Base-by-base conservation (phyloP, 208 protist genomes). In the Trypanosoma lewisi region DNA sequence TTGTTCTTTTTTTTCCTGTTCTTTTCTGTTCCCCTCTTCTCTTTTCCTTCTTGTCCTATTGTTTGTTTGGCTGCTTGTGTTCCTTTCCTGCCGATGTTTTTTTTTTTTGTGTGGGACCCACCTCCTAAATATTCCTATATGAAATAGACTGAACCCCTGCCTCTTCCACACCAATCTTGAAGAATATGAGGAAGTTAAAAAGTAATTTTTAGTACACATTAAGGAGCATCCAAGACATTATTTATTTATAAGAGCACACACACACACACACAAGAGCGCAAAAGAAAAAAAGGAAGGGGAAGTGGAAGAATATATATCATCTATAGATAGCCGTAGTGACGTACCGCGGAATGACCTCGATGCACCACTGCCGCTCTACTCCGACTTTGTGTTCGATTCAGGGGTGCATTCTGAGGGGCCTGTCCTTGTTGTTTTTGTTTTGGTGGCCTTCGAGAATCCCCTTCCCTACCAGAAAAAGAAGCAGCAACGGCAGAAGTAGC, bases 301-400 rank as follows among this genome's bases (percentile, higher is more conserved):
- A 44, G 52, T 63, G 36, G 52, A 31, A 53, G 53, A 55, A 42
- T 6, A 52, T 6, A 12, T 33, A 37, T 39, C n/a, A 23, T 23
- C 65, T 61, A 89, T 16, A 41, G 48, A 31, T 83, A 79, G 28
- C 86, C 86, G 61, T 93, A 89, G 47, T 93, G 86, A 21, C 86
- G 82, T 21, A 92, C 85, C 25, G 76, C 77, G 21, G 73, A 61
- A 27, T 44, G 62, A 17, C 85, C 85, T 23, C 72, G 70, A 12
- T 77, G 81, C 21, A 92, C 66, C 21, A 92, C 66, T 23, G 73
- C 52, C 21, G 31, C 64, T 28, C 27, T 39, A 31, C 33, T 37
- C 19, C 36, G 25, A 50, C 25, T 53, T 17, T 30, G 27, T 17
- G 45, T 39, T 14, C 44, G 47, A 58, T 58, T 48, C 37, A 37